phyloP scores from a whole-genome alignment of 495 filamentous ascomycete genomes.

The Penicillium antarcticum region DNA sequence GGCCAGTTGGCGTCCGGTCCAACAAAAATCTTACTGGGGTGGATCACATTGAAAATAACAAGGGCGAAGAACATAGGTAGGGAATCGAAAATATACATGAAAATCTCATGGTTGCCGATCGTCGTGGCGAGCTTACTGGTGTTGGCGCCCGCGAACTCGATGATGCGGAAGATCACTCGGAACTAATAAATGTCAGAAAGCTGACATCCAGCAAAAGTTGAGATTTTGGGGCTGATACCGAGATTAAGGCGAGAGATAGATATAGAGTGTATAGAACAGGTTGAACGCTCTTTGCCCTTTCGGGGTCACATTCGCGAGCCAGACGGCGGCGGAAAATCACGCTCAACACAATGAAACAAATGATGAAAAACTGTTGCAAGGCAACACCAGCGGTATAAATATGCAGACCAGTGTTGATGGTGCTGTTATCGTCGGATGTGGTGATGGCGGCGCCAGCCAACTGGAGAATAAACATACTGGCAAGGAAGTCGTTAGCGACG shows the following conservation, averaged over 20 bases:
- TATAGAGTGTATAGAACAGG: no score
- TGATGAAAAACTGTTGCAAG: constrained; percentile 54
- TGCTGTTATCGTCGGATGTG: background rate
- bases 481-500: no score
- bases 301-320: no score
- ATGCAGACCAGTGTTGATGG: constrained; percentile 40
- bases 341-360: constrained; percentile 41
- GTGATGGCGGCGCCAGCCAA: no score
- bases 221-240: no score
- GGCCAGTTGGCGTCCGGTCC: constrained; percentile 34
- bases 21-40: constrained; percentile 49
- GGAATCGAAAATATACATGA: constrained; percentile 52
- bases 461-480: no score
- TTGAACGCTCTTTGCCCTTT: constrained; percentile 42
- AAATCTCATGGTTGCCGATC: constrained; percentile 45
- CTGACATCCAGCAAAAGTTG: no score
- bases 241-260: constrained; percentile 31
- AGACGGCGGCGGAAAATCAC: constrained; percentile 40
- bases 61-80: constrained; percentile 53
- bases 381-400: constrained; percentile 57
- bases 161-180: constrained; percentile 55
- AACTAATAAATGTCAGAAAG: constrained; percentile 23
- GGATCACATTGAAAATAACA: constrained; percentile 41
- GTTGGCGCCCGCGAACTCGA: constrained; percentile 51
- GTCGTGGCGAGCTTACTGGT: constrained; percentile 30